A percentile compares a stretch with the other conserved stretches of the same genome.
phyloP scores from a whole-genome alignment of 148 eudicot genomes.

The Rhododendron mucronatum region DNA sequence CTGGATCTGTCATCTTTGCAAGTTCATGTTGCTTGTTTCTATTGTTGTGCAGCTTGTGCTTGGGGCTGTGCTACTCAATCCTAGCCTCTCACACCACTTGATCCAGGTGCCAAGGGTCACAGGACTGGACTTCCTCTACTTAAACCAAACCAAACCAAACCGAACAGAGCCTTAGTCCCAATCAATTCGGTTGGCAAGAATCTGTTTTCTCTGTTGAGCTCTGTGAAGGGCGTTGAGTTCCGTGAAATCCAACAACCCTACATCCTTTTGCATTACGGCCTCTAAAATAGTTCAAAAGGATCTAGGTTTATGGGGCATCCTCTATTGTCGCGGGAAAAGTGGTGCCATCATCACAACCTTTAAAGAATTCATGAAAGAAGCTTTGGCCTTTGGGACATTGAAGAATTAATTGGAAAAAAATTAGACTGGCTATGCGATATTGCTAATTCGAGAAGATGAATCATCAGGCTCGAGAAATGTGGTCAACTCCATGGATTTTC shows the following conservation, averaged over 20 bases:
- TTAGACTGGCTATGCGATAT: neutral
- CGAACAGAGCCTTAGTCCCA: neutral
- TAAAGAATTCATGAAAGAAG: neutral
- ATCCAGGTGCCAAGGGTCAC: neutral
- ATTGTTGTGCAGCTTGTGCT: neutral
- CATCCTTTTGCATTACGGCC: neutral
- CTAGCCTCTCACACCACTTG: neutral
- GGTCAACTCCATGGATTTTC: neutral
- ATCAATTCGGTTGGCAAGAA: neutral
- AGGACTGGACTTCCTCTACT: neutral
- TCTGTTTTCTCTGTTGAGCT: neutral
- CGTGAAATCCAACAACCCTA: neutral
- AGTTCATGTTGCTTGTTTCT: neutral
- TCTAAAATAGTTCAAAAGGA: neutral
- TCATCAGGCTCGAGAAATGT: neutral
- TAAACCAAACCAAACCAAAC: neutral
- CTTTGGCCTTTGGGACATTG: neutral
- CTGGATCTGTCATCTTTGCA: neutral
- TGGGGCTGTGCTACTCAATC: neutral
- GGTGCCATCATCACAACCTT: neutral
- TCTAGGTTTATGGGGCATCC: neutral
- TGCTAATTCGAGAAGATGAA: neutral
- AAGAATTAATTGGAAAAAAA: neutral
- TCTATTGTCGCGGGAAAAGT: neutral
- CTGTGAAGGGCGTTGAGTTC: neutral